Evolutionary conservation across 192 early-diverging fungal species (phyloP), one percentile per base, ranked within the genome.

Genomic region (Coemansia sp.): DNA sequence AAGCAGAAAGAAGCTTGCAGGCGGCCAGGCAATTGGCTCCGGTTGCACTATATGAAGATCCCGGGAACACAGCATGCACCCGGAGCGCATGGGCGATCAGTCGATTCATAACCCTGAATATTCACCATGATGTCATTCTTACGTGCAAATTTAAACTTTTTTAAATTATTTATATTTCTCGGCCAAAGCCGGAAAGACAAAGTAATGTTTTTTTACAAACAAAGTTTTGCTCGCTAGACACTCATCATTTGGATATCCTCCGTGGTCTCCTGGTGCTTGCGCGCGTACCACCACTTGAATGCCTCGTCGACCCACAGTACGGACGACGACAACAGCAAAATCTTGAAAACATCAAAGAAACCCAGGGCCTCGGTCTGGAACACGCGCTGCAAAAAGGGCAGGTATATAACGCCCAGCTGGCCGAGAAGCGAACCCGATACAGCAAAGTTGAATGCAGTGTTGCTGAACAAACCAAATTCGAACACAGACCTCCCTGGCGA

Each of bases 341-440:
- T 84, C 55, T 84, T 83, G 25, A 84, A 19, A 27, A 93, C 65
- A 53, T 98, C 95, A 13, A 68, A 73, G 7, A 94, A 53, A n/a
- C 77, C 72, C 37, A 98, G 63, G 3, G 91, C 85, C 64, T 91
- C 89, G 0, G 95, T 98, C 79, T 95, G 93, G 80, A 98, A 98
- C 44, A 98, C 88, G 19, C 70, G 57, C 75, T 98, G 94, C 69
- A 98, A 81, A 57, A 93, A 90, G 12, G 94, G 91, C 60, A 90
- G 46, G 70, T 94, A 93, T 43, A 96, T 89, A 10, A 95, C 93
- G 34, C 89, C 59, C 57, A 98, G 69, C 64, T 96, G 94, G 3
- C 93, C 92, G 14, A 92, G 18, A 12, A 96, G 72, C 38, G 91
- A 94, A 0, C 86, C 84, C 11, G 78, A 80, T 7, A 91, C 86